Evolutionary conservation across 1,284 basidiomycete species (phyloP).

Genomic region (Porodaedalea pini): DNA sequence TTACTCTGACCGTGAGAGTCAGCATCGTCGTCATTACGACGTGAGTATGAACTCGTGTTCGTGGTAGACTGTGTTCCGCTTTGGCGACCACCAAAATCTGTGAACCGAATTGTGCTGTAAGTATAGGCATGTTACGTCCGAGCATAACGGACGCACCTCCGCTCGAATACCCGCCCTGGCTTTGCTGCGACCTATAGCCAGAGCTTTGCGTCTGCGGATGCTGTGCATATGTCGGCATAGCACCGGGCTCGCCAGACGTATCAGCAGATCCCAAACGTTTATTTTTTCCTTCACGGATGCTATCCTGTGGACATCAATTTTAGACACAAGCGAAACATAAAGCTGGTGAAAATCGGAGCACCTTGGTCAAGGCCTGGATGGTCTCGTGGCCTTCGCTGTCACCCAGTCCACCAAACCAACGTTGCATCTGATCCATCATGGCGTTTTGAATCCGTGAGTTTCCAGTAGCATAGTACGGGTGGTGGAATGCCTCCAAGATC

Average conservation of each 20-base stretch:
- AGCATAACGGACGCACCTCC: not conserved
- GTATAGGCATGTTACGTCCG: not conserved
- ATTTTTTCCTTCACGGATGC: conserved; percentile 38
- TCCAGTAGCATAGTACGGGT: conserved; percentile 60
- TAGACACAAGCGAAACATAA: not conserved
- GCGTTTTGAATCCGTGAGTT: conserved; percentile 57
- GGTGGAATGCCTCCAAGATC: conserved; percentile 68
- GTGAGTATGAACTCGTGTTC: conserved; percentile 8
- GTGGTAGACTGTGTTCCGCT: not conserved
- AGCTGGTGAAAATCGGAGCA: conserved; percentile 19
- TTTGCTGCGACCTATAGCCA: not conserved
- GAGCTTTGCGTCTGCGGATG: not conserved
- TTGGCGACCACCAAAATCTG: conserved; percentile 5
- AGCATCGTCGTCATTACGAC: conserved; percentile 5
- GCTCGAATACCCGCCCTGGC: not conserved
- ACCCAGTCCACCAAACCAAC: conserved; percentile 55
- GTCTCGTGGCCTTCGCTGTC: conserved; percentile 40
- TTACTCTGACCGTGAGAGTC: conserved; percentile 10
- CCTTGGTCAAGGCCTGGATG: conserved; percentile 49
- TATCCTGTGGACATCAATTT: conserved; percentile 29
- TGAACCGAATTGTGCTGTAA: not conserved
- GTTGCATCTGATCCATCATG: conserved; percentile 59
- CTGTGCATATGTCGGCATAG: not conserved
- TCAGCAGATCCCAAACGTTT: conserved; percentile 37
- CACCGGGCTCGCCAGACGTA: conserved; percentile 24